Evolutionary conservation across 345 rosid species (phyloP).

Genomic region (Triadica sebifera): DNA sequence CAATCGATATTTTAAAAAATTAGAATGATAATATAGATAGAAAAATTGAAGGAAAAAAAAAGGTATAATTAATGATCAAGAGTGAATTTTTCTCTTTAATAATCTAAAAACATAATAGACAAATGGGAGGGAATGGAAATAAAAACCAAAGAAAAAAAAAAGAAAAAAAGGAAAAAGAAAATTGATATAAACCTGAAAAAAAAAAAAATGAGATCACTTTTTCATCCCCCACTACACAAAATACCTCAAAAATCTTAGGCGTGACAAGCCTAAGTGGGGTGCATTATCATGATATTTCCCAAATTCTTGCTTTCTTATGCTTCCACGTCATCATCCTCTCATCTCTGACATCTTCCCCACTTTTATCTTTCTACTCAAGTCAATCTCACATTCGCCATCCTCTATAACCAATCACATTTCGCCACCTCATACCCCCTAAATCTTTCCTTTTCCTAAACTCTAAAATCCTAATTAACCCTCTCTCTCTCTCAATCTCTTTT

Average conservation of each 20-base stretch:
- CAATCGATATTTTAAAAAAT: too few species aligned
- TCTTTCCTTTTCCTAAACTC: slow-evolving; percentile 20
- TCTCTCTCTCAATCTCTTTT: too few species aligned
- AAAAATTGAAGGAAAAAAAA: slow-evolving; percentile 1
- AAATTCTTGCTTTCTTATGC: slow-evolving; percentile 18
- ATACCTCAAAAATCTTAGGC: slow-evolving; percentile 70
- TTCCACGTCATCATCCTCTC: slow-evolving; percentile 24
- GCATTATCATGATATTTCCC: slow-evolving; percentile 71
- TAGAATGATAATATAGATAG: too few species aligned
- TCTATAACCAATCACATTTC: slow-evolving; percentile 36
- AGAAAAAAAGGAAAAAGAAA: background rate
- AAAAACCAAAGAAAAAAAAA: background rate
- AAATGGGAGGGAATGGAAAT: background rate
- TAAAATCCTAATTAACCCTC: slow-evolving; percentile 1
- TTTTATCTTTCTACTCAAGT: slow-evolving; percentile 39
- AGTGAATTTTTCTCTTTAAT: background rate
- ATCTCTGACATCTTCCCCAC: slow-evolving; percentile 1
- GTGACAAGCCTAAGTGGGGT: slow-evolving; percentile 85
- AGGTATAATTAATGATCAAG: background rate
- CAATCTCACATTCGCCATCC: slow-evolving; percentile 39
- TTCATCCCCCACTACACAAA: slow-evolving; percentile 39
- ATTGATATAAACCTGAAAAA: slow-evolving; percentile 32
- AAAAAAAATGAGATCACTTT: slow-evolving; percentile 20
- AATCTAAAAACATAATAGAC: background rate
- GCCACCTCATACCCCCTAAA: slow-evolving; percentile 41